Evolutionary conservation across 1,139 yeast species (phyloP).

Genomic region (Hyphopichia burtonii): DNA sequence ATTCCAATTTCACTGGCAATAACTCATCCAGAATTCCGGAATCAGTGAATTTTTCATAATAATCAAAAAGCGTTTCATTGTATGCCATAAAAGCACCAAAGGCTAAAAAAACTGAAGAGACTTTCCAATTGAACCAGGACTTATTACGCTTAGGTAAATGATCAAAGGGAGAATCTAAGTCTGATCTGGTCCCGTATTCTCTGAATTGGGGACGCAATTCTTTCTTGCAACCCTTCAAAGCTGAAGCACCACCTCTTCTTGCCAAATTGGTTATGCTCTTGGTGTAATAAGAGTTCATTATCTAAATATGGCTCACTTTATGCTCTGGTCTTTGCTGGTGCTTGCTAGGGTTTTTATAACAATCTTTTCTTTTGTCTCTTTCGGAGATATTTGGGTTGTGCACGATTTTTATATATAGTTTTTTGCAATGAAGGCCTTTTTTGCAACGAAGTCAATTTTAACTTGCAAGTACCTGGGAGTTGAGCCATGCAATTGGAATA

Average conservation of each 20-base stretch:
- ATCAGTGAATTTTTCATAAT: conserved; percentile 32
- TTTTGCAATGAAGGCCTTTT: no score
- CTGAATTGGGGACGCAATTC: conserved; percentile 4
- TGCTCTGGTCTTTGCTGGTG: background rate
- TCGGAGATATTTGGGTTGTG: no score
- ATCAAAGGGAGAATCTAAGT: conserved; percentile 36
- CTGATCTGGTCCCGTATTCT: conserved; percentile 28
- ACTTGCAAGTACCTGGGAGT: no score
- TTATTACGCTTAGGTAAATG: conserved; percentile 25
- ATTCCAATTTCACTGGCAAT: conserved; percentile 35
- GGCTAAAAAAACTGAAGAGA: conserved; percentile 24
- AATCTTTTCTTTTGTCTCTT: no score
- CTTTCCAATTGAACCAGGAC: conserved; percentile 35
- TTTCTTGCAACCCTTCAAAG: background rate
- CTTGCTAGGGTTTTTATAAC: no score
- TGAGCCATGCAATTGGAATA: no score
- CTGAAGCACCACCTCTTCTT: background rate
- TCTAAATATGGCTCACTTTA: background rate
- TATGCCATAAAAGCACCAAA: conserved; percentile 34
- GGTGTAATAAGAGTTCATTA: background rate
- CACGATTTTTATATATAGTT: no score
- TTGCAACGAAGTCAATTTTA: no score
- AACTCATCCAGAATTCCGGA: conserved; percentile 18
- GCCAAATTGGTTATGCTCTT: background rate
- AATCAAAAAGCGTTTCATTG: conserved; percentile 33